These are phyloP conservation scores for Trichoderma sp. DNA, from an alignment of 2,329 filamentous ascomycete species.

Conservation along the genomic window DNA sequence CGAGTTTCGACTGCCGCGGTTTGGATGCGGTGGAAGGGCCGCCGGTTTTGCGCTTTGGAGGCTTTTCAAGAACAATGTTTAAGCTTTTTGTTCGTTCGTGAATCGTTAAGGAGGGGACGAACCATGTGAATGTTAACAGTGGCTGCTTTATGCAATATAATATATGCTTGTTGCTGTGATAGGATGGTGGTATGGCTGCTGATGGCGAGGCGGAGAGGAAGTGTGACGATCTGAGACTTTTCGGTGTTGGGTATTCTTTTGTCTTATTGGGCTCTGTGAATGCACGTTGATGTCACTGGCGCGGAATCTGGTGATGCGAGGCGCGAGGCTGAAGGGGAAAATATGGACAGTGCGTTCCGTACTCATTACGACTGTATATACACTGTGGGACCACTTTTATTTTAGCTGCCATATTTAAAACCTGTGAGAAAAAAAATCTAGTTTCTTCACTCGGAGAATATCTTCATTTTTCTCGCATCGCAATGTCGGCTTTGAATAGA, in stretches of 20 bases:
- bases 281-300: slow-evolving; percentile 26
- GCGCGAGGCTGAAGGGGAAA: slow-evolving; percentile 15
- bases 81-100: background rate
- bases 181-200: background rate
- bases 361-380: fast-evolving
- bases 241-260: background rate
- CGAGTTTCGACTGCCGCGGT: slow-evolving; percentile 76
- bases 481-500: background rate
- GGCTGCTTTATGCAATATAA: background rate
- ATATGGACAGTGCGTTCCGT: slow-evolving; percentile 22
- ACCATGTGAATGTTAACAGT: background rate
- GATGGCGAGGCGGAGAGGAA: background rate
- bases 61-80: slow-evolving; percentile 35
- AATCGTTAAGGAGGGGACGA: background rate
- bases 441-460: background rate
- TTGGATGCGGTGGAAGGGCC: slow-evolving; percentile 34
- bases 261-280: background rate
- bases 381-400: background rate
- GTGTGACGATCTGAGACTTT: background rate
- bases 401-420: background rate
- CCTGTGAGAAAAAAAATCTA: background rate
- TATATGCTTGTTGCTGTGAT: background rate
- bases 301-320: background rate
- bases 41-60: slow-evolving; percentile 52
- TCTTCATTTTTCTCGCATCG: background rate